A percentile compares a stretch with the other conserved stretches of the same genome.
Evolutionary conservation across 2,329 filamentous ascomycete species (phyloP).

Genomic region (Cercospora sp.): DNA sequence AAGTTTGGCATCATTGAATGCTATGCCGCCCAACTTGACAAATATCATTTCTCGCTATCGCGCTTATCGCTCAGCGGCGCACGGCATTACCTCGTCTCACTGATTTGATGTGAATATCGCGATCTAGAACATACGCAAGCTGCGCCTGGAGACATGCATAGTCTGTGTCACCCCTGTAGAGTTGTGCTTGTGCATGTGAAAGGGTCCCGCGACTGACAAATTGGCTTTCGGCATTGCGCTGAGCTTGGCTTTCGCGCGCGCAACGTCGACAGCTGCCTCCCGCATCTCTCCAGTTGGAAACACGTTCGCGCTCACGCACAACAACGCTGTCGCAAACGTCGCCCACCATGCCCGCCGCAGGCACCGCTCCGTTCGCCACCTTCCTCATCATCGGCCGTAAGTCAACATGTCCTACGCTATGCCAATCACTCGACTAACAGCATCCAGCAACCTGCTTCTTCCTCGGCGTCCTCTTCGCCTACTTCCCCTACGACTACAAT

Average conservation of each 20-base stretch:
- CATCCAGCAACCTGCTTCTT: conserved; percentile 78
- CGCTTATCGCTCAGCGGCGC: not conserved
- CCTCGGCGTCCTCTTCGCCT: conserved; percentile 94
- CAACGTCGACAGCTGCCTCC: not conserved
- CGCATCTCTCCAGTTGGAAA: not conserved
- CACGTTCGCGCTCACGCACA: not conserved
- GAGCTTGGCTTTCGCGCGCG: not conserved
- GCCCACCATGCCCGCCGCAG: conserved; percentile 35
- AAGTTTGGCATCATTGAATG: not conserved
- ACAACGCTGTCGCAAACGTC: conserved; percentile 12
- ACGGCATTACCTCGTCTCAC: not conserved
- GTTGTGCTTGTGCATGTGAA: conserved; percentile 1
- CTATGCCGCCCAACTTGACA: not conserved
- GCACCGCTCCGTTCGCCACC: conserved; percentile 71
- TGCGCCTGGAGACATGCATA: not conserved
- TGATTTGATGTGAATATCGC: not conserved
- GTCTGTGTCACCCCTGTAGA: conserved; percentile 2
- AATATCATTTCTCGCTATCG: not conserved
- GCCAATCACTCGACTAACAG: not conserved
- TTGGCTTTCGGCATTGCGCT: conserved; percentile 9
- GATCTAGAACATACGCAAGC: not conserved
- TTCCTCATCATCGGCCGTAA: conserved; percentile 95
- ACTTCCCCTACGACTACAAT: conserved; percentile 93
- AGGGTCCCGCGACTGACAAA: not conserved
- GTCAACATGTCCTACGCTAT: conserved; percentile 42